phyloP scores from a whole-genome alignment of 768 basidiomycete genomes.

The Tylopilus intermedius region DNA sequence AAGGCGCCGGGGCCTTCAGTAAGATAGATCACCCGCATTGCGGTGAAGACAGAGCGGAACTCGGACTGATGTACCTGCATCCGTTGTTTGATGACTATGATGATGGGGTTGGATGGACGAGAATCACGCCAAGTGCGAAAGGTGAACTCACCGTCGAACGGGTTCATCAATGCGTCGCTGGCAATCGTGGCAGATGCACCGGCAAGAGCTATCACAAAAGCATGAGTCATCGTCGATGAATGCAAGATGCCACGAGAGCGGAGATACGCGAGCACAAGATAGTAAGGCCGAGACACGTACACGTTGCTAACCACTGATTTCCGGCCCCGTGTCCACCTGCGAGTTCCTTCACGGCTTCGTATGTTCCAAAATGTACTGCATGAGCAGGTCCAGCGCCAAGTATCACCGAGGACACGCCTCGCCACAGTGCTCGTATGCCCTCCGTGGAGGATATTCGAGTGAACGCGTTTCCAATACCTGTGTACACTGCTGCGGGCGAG shows the following conservation, averaged over 20 bases:
- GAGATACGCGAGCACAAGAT: background rate
- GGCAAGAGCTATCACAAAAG: slow-evolving; percentile 62
- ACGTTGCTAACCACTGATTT: slow-evolving; percentile 84
- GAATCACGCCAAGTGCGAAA: slow-evolving; percentile 1
- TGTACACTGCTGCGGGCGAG: slow-evolving; percentile 81
- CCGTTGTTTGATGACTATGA: slow-evolving; percentile 93
- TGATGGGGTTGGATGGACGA: slow-evolving; percentile 11
- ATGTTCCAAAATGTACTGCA: slow-evolving; percentile 94
- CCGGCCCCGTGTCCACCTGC: slow-evolving; percentile 75
- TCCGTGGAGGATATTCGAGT: slow-evolving; percentile 91
- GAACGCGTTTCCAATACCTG: slow-evolving; percentile 86
- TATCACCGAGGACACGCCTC: slow-evolving; percentile 93
- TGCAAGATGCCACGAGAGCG: background rate
- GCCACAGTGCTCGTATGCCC: slow-evolving; percentile 86
- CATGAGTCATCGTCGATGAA: slow-evolving; percentile 10
- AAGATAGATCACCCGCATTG: slow-evolving; percentile 78
- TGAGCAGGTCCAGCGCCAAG: slow-evolving; percentile 97
- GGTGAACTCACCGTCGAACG: slow-evolving; percentile 82
- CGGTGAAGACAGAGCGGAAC: slow-evolving; percentile 82
- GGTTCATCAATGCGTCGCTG: slow-evolving; percentile 98
- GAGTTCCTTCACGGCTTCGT: slow-evolving; percentile 92
- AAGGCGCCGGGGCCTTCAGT: slow-evolving; percentile 87
- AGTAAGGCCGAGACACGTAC: slow-evolving; percentile 43
- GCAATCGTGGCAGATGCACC: slow-evolving; percentile 94
- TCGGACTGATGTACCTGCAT: slow-evolving; percentile 97